A percentile compares a stretch with the other conserved stretches of the same genome.
phyloP scores from a whole-genome alignment of 2,329 filamentous ascomycete species.

The Laburnicola sp. region DNA sequence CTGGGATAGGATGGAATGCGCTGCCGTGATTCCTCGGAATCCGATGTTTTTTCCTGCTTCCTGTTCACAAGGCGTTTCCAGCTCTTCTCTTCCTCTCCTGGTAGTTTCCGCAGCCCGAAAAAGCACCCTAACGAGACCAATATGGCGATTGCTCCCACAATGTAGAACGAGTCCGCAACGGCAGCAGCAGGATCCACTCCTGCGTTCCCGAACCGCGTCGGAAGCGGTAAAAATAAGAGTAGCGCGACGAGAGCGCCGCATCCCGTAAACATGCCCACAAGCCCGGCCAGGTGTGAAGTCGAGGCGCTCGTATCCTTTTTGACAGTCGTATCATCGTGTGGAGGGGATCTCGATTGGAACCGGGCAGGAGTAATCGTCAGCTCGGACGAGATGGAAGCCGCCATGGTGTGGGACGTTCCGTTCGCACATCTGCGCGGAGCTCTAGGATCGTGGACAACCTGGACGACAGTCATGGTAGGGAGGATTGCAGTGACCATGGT shows the following conservation, averaged over 20 bases:
- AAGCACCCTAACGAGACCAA: constrained; percentile 74
- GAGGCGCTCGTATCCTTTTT: constrained; percentile 43
- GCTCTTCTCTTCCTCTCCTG: constrained; percentile 77
- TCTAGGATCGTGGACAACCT: constrained; percentile 29
- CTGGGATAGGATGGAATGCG: constrained; percentile 60
- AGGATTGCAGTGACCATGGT: constrained; percentile 98
- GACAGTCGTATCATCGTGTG: constrained; percentile 7
- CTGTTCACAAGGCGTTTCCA: constrained; percentile 53
- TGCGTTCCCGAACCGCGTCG: constrained; percentile 73
- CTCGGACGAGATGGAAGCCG: constrained; percentile 72
- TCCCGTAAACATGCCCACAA: constrained; percentile 90
- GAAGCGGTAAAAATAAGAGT: constrained; percentile 80
- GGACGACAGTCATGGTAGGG: constrained; percentile 63
- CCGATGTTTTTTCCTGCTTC: constrained; percentile 26
- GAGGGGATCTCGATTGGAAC: constrained; percentile 44
- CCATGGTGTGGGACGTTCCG: constrained; percentile 59
- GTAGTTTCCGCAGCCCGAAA: constrained; percentile 69
- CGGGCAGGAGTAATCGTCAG: constrained; percentile 70
- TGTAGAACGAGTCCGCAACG: constrained; percentile 82
- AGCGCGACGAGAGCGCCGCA: constrained; percentile 87
- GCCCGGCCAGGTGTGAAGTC: constrained; percentile 73
- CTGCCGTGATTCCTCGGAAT: constrained; percentile 49
- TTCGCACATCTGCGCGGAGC: constrained; percentile 35
- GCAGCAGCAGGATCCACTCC: constrained; percentile 75
- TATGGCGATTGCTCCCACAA: constrained; percentile 74